phyloP scores from a whole-genome alignment of 2,329 filamentous ascomycete species.

The Aspergillus alliaceus region DNA sequence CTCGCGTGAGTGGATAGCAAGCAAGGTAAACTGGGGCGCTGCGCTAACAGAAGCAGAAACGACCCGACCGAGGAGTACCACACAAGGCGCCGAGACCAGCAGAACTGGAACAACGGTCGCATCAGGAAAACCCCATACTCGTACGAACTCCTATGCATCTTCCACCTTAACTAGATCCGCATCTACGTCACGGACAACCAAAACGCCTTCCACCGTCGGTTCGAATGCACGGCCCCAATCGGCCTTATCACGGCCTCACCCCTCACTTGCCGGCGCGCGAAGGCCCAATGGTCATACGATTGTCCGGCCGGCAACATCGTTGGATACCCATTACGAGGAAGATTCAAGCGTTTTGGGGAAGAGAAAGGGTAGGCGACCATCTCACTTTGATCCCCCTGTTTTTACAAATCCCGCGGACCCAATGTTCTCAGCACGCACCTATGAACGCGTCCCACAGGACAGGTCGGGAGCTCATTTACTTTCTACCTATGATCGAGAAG shows the following conservation, averaged over 20 bases:
- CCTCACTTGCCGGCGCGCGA: conserved; percentile 53
- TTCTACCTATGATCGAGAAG: background rate
- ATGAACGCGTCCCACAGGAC: background rate
- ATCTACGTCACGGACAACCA: conserved; percentile 45
- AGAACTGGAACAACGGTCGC: conserved; percentile 24
- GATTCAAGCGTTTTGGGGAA: conserved; percentile 41
- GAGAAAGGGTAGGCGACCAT: conserved; percentile 54
- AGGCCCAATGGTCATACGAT: conserved; percentile 47
- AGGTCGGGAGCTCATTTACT: background rate
- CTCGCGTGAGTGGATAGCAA: conserved; percentile 27
- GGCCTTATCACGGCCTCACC: conserved; percentile 50
- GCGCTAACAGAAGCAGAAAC: conserved; percentile 44
- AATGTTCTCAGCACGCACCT: conserved; percentile 11
- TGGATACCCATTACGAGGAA: conserved; percentile 43
- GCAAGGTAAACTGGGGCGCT: conserved; percentile 11
- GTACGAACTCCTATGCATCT: conserved; percentile 35
- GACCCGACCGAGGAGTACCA: conserved; percentile 49
- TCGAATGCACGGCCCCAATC: conserved; percentile 51
- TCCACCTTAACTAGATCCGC: conserved; percentile 39
- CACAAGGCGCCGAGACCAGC: conserved; percentile 47
- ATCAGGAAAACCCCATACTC: conserved; percentile 41
- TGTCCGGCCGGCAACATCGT: conserved; percentile 42
- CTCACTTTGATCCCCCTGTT: conserved; percentile 32
- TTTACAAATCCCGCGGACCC: conserved; percentile 15
- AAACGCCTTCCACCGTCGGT: conserved; percentile 57